Evolutionary conservation across 805 yeast genomes (phyloP), one percentile per base, ranked within the genome.

Genomic region (Metschnikowia colocasiae): DNA sequence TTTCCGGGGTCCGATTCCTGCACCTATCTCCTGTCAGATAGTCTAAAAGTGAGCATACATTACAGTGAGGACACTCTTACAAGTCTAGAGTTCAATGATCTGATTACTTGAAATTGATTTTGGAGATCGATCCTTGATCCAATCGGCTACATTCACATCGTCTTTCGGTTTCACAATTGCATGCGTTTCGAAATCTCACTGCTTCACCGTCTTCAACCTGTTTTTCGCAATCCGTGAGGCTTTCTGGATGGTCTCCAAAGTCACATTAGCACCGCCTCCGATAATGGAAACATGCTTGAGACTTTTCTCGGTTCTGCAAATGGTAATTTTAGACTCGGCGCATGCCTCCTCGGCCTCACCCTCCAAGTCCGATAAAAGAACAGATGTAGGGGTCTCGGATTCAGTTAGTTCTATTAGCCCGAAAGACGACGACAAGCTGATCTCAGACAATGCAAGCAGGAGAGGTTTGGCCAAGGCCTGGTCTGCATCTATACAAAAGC

Each of bases 271-370:
- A 12, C 74, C 67, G 2, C 79, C 80, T 16, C 85, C 84, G 13
- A 70, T 59, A 3, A 83, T 59, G 19, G 73, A 74, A 10, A 82
- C 64, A 23, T 74, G 68, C 44, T 69, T 74, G 45, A 78, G 60
- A 16, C 55, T 53, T 68, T 48, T 47, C 4, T 58, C 57, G 39
- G 56, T 59, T 4, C 62, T 56, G 13, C 82, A 71, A 1, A 81
- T 72, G 19, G 73, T 65, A 13, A 87, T 65, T 16, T 80, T 74
- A 36, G 86, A 79, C 37, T 65, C 65, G 2, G 83, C 73, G 27
- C 82, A 73, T 10, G 70, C 59, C 58, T 88, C 95, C 63, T 89
- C 97, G 4, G 90, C 85, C 50, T 85, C 92, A 12, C 95, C 95
- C 61, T 88, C 95, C 34, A 87, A 58, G 60, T 89, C 97, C 1